Evolutionary conservation across 495 filamentous ascomycete genomes (phyloP).

Genomic region (Chaetomium fimeti): DNA sequence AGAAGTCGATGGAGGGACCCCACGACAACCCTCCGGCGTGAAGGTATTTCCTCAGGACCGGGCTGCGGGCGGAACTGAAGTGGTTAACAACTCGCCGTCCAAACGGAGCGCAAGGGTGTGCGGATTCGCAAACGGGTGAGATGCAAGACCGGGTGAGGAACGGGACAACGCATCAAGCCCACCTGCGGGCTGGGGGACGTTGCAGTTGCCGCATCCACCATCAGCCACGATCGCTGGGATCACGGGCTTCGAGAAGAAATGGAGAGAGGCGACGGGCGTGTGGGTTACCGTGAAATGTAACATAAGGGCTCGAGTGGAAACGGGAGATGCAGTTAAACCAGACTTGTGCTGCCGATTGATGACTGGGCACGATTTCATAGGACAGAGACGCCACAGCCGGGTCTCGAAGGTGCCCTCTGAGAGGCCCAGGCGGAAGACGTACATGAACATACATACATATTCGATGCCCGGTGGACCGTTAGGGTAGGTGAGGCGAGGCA

Average conservation of each 20-base stretch:
- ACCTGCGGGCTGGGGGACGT: constrained; percentile 28
- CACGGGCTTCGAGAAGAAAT: constrained; percentile 30
- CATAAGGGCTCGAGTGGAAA: constrained; percentile 30
- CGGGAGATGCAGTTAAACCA: constrained; percentile 37
- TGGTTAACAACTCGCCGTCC: not conserved
- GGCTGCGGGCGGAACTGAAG: constrained; percentile 2
- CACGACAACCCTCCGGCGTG: not conserved
- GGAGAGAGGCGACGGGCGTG: constrained; percentile 18
- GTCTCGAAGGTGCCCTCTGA: constrained; percentile 30
- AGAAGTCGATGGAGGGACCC: not conserved
- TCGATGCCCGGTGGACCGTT: constrained; percentile 17
- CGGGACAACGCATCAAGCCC: constrained; percentile 40
- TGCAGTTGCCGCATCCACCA: constrained; percentile 20
- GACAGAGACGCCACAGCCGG: constrained; percentile 33
- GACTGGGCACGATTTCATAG: constrained; percentile 44
- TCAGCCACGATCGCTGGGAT: constrained; percentile 21
- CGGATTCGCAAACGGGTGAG: constrained; percentile 22
- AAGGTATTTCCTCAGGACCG: not conserved
- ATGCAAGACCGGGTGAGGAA: constrained; percentile 12
- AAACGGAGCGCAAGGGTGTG: not conserved
- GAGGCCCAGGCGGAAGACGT: constrained; percentile 31
- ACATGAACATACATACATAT: constrained; percentile 34
- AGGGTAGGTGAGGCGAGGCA: not conserved
- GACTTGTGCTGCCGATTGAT: constrained; percentile 39
- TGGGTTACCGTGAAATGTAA: constrained; percentile 37